These are phyloP conservation scores for Osmanthus fragrans DNA, from an alignment of 257 asterid species.

Conservation along the genomic window DNA sequence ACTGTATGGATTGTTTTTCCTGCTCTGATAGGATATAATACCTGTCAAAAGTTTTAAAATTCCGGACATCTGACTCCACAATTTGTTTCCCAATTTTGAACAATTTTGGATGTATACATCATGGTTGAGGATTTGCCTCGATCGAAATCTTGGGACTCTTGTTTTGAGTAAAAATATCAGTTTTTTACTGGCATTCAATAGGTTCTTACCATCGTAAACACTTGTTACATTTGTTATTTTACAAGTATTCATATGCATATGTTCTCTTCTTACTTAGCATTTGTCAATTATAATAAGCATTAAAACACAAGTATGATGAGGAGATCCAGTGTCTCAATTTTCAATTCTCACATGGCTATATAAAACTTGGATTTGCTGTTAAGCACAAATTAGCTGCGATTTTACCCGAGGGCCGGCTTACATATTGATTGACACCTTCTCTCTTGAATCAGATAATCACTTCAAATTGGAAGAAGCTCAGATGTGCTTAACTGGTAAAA, in stretches of 20 bases:
- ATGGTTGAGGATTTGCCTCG: too few relatives aligned
- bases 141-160: too few relatives aligned
- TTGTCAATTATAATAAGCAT: neutral
- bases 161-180: too few relatives aligned
- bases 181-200: neutral
- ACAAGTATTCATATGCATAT: neutral
- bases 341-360: neutral
- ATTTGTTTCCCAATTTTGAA: neutral
- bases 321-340: neutral
- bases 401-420: neutral
- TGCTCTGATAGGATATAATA: neutral
- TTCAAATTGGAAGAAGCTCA: constrained; percentile 58
- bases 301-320: neutral
- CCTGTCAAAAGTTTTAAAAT: neutral
- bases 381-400: neutral
- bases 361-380: neutral
- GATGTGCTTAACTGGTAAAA: constrained; percentile 65
- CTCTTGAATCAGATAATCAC: constrained; percentile 55
- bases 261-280: neutral
- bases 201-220: neutral
- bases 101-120: too few relatives aligned
- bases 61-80: neutral
- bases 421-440: constrained; percentile 4
- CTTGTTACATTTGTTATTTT: neutral
- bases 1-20: neutral